Evolutionary conservation across 2,329 filamentous ascomycete genomes (phyloP).

Genomic region (Fusarium hostae): DNA sequence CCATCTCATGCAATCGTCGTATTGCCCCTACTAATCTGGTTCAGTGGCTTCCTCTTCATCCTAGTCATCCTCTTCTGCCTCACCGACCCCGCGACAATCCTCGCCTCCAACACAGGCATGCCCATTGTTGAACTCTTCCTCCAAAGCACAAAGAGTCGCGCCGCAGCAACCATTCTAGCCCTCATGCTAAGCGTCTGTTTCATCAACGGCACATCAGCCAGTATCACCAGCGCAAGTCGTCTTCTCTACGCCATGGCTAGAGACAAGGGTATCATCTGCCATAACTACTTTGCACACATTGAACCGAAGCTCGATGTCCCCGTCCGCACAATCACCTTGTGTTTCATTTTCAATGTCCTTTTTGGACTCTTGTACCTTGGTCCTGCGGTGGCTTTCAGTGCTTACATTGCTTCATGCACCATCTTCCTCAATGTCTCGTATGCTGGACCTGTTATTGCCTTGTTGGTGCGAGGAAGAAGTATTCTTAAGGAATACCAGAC

Average conservation of each 20-base stretch:
- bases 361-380: conserved; percentile 36
- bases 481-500: conserved; percentile 8
- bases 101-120: conserved; percentile 54
- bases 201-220: conserved; percentile 55
- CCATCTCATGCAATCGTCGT: too few relatives aligned
- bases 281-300: conserved; percentile 25
- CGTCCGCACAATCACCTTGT: conserved; percentile 18
- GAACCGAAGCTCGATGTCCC: conserved; percentile 22
- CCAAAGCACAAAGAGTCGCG: conserved; percentile 54
- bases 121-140: conserved; percentile 59
- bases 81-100: conserved; percentile 50
- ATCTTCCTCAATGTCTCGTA: conserved; percentile 36
- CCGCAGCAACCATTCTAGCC: conserved; percentile 50
- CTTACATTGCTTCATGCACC: conserved; percentile 33
- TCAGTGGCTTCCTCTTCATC: conserved; percentile 52
- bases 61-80: conserved; percentile 57
- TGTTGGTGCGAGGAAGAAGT: conserved; percentile 13
- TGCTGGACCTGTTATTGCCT: conserved; percentile 22
- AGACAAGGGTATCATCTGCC: conserved; percentile 31
- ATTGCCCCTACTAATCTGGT: background rate
- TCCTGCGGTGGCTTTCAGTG: conserved; percentile 29
- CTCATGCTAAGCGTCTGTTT: conserved; percentile 57
- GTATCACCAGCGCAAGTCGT: conserved; percentile 54
- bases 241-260: conserved; percentile 52
- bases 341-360: conserved; percentile 26